phyloP scores from a whole-genome alignment of 2,329 filamentous ascomycete species.

The Clarireedia paspali region DNA sequence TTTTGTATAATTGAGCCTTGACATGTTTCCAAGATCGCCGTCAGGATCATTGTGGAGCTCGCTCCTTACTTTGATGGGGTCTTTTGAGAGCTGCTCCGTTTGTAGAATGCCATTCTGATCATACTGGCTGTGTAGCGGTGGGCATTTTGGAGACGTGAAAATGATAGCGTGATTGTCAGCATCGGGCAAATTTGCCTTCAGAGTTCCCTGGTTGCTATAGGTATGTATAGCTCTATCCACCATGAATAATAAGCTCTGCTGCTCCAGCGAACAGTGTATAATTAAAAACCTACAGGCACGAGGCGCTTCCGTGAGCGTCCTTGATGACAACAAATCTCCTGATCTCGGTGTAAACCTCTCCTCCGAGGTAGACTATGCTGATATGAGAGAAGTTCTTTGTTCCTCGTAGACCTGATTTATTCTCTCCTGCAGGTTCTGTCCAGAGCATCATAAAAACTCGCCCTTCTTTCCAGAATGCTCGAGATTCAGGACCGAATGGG shows the following conservation, averaged over 20 bases:
- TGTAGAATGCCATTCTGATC: neutral
- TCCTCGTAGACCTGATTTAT: neutral
- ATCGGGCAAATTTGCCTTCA: conserved; percentile 15
- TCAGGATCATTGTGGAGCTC: too few species aligned
- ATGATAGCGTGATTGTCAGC: neutral
- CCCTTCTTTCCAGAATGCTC: conserved; percentile 15
- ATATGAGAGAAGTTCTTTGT: neutral
- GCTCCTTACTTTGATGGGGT: conserved; percentile 18
- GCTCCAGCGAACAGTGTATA: neutral
- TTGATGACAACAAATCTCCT: conserved; percentile 20
- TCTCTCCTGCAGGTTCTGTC: conserved; percentile 17
- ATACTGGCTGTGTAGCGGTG: neutral
- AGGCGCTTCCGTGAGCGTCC: conserved; percentile 14
- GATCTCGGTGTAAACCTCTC: conserved; percentile 18
- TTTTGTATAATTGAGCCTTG: conserved; percentile 23
- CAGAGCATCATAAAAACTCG: conserved; percentile 23
- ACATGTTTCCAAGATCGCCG: neutral
- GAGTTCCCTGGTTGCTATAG: conserved; percentile 16
- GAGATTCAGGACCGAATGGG: neutral
- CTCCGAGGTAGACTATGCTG: conserved; percentile 10
- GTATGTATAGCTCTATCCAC: conserved; percentile 18
- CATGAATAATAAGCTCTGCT: neutral
- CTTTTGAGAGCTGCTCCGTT: conserved; percentile 14
- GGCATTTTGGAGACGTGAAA: neutral
- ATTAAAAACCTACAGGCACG: conserved; percentile 18